phyloP scores from a whole-genome alignment of 2,329 filamentous ascomycete genomes.

The Trichocomaceae sp. region DNA sequence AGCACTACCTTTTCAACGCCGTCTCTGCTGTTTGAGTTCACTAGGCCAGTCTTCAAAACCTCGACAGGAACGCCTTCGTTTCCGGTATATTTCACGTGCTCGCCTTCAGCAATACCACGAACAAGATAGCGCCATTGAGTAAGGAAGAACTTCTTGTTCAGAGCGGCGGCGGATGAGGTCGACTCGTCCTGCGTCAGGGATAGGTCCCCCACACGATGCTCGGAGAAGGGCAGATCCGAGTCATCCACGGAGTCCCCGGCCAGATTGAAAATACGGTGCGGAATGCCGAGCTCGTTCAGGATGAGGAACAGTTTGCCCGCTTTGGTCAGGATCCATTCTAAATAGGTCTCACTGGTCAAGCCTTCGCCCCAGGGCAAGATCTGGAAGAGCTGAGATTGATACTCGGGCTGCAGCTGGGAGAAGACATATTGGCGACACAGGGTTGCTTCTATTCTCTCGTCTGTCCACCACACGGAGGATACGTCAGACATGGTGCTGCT shows the following conservation, averaged over 20 bases:
- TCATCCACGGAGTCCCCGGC: constrained; percentile 58
- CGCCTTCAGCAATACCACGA: constrained; percentile 48
- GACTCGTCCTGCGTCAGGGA: constrained; percentile 44
- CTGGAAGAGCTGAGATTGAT: constrained; percentile 33
- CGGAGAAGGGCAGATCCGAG: constrained; percentile 52
- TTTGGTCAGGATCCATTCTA: constrained; percentile 57
- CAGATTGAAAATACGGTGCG: constrained; percentile 56
- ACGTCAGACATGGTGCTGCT: constrained; percentile 21
- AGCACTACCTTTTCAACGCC: constrained; percentile 37
- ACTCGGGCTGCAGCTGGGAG: constrained; percentile 27
- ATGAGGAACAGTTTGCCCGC: constrained; percentile 55
- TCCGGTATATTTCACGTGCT: constrained; percentile 52
- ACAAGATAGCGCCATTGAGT: constrained; percentile 55
- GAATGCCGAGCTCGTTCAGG: constrained; percentile 52
- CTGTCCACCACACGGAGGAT: constrained; percentile 41
- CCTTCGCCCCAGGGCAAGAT: constrained; percentile 39
- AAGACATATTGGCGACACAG: constrained; percentile 38
- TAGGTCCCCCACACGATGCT: constrained; percentile 49
- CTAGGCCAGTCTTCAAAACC: constrained; percentile 19
- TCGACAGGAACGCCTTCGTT: constrained; percentile 57
- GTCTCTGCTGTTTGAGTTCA: constrained; percentile 23
- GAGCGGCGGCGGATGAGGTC: constrained; percentile 21
- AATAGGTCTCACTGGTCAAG: constrained; percentile 47
- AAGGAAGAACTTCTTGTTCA: constrained; percentile 53
- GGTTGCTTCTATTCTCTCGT: constrained; percentile 39